These are phyloP conservation scores for Excoecaria agallocha DNA, from an alignment of 345 rosid genomes.

Conservation along the genomic window DNA sequence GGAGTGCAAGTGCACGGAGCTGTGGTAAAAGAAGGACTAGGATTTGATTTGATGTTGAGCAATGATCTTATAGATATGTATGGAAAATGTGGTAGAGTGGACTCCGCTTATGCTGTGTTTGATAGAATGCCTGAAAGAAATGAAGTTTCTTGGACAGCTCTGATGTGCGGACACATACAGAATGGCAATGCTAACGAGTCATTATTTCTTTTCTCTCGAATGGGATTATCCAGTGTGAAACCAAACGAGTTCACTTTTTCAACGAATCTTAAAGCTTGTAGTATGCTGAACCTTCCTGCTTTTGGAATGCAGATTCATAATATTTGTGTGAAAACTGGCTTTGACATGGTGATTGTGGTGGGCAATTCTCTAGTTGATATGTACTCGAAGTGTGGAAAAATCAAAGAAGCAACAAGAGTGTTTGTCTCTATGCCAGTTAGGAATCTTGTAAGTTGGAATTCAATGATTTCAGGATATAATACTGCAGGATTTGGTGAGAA, in stretches of 20 bases:
- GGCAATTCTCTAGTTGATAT: slow-evolving; percentile 72
- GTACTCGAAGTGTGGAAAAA: slow-evolving; percentile 74
- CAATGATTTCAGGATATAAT: slow-evolving; percentile 63
- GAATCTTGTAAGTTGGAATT: slow-evolving; percentile 71
- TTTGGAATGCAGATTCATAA: slow-evolving; percentile 69
- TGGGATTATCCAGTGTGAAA: slow-evolving; percentile 41
- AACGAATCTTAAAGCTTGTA: slow-evolving; percentile 64
- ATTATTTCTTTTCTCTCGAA: slow-evolving; percentile 42
- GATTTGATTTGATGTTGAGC: slow-evolving; percentile 40
- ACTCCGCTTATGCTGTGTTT: slow-evolving; percentile 51
- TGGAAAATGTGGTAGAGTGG: slow-evolving; percentile 51
- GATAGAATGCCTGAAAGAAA: slow-evolving; percentile 65
- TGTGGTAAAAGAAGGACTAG: slow-evolving; percentile 39
- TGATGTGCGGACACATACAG: slow-evolving; percentile 64
- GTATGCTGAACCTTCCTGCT: slow-evolving; percentile 39
- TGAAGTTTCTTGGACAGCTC: slow-evolving; percentile 82
- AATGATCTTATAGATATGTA: slow-evolving; percentile 62
- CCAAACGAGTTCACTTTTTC: slow-evolving; percentile 87
- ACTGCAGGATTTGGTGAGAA: slow-evolving; percentile 49
- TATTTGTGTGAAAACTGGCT: slow-evolving; percentile 51
- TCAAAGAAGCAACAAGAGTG: slow-evolving; percentile 51
- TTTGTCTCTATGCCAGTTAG: slow-evolving; percentile 44
- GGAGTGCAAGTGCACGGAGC: slow-evolving; percentile 63
- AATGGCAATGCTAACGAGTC: slow-evolving; percentile 43
- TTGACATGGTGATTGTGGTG: slow-evolving; percentile 53